These are phyloP conservation scores for Adenanthera pavonina DNA, from an alignment of 306 rosid genomes.

Conservation along the genomic window DNA sequence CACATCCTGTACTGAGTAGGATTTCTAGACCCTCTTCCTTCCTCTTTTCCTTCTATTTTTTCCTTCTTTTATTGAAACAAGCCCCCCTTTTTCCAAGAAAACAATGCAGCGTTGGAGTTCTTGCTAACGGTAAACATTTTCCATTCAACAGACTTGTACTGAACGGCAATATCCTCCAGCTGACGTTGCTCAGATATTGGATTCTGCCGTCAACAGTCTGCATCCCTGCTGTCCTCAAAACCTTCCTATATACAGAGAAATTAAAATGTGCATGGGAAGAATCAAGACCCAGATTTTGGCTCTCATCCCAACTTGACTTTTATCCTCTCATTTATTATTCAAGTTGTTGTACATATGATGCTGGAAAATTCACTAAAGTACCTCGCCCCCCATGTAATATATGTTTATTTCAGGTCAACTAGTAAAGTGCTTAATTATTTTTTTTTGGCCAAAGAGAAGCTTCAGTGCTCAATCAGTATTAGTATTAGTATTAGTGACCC, in stretches of 20 bases:
- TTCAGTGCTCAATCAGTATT: background rate
- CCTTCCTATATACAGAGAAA: slow-evolving; percentile 83
- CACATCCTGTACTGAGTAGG: background rate
- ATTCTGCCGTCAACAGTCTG: slow-evolving; percentile 76
- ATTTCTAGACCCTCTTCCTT: too few relatives aligned
- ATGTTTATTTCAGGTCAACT: slow-evolving; percentile 20
- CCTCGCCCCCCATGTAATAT: slow-evolving; percentile 16
- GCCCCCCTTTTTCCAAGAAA: background rate
- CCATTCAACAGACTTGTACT: slow-evolving; percentile 75
- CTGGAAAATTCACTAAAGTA: slow-evolving; percentile 34
- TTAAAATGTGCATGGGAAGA: slow-evolving; percentile 92
- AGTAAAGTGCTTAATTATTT: too few relatives aligned
- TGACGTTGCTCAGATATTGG: slow-evolving; percentile 84
- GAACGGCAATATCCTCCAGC: slow-evolving; percentile 92
- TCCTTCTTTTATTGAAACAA: too few relatives aligned
- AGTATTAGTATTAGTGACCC: background rate
- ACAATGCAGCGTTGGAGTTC: background rate
- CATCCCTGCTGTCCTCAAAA: slow-evolving; percentile 76
- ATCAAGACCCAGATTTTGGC: slow-evolving; percentile 91
- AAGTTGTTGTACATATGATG: slow-evolving; percentile 48
- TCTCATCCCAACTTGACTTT: slow-evolving; percentile 79
- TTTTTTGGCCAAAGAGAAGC: background rate
- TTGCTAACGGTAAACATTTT: slow-evolving; percentile 24
- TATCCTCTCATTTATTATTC: background rate
- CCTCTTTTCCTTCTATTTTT: too few relatives aligned